Base-by-base conservation (phyloP, 2,329 filamentous ascomycete genomes). In the Hymenoscyphus occultus region DNA sequence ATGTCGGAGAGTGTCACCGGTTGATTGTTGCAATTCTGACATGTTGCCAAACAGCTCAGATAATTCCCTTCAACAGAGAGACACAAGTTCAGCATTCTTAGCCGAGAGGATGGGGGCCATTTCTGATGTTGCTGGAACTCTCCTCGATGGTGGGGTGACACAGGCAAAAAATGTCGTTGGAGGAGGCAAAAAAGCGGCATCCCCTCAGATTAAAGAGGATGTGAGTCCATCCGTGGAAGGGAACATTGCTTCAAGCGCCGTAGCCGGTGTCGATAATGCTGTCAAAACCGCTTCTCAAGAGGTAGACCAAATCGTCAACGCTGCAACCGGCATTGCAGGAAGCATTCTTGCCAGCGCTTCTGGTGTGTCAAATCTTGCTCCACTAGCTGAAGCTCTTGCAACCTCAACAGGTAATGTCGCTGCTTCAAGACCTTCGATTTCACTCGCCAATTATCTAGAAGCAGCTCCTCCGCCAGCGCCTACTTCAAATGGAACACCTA, bases 91-190 rank as follows among this genome's bases (percentile, higher is more conserved):
- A 57, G 35, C 39, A 42, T 66, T 65, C 12, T 28, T 59, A 0
- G 61, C 42, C 16, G 45, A 42, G 22, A 59, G 69, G 9, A 54
- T 70, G 3, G 65, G 67, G 19, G 68, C 65, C 9, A 62, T 69
- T 13, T 59, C 56, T 32, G 66, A 67, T 35, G 66, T 69, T 56
- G 70, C 70, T n/a, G 64, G 64, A n/a, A 66, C 65, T 12, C 60
- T 71, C n/a, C 45, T 68, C 2, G 65, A 65, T 42, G 64, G 48
- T 54, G 68, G 65, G 7, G 35, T 60, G 5, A 61, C 60, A 0
- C 42, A 64, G 28, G 45, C 65, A 14, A 65, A 60, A n/a, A 56
- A 35, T 39, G 56, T 59, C 31, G 31, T 56, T 35, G 19, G 16
- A 28, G 58, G 62, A 22, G 62, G 59, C 9, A 45, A 19, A 32